phyloP scores from a whole-genome alignment of 2,329 filamentous ascomycete genomes.

The Diaporthe nobilis region DNA sequence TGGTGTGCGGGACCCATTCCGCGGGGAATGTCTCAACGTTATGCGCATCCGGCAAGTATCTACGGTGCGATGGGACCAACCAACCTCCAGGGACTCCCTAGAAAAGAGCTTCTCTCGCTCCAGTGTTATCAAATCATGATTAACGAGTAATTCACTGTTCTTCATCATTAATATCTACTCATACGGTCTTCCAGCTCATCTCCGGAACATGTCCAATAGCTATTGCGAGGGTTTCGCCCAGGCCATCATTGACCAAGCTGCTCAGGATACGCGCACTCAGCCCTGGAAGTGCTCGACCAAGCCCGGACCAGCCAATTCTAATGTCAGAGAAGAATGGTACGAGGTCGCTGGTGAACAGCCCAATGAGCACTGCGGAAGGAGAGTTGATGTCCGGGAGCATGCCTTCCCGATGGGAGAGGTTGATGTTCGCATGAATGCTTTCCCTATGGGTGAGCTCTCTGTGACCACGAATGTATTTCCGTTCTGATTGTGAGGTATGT shows the following conservation, averaged over 20 bases:
- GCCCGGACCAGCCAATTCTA: neutral
- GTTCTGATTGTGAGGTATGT: neutral
- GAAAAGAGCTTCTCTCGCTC: neutral
- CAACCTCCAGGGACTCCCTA: neutral
- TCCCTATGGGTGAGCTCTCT: neutral
- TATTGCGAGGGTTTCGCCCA: neutral
- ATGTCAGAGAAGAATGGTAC: neutral
- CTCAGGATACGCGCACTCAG: conserved; percentile 12
- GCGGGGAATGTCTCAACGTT: neutral
- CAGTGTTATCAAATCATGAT: neutral
- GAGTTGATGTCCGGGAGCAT: neutral
- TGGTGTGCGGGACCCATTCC: neutral
- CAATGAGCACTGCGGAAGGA: neutral
- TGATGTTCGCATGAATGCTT: neutral
- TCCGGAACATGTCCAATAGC: neutral
- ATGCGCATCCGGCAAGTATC: neutral
- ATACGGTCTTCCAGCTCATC: neutral
- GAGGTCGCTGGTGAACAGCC: neutral
- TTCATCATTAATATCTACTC: no score
- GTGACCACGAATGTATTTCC: neutral
- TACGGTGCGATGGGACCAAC: no score
- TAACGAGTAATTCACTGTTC: neutral
- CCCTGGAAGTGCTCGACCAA: conserved; percentile 5
- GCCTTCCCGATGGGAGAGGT: neutral
- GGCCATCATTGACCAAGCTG: neutral